phyloP scores from a whole-genome alignment of 2,329 filamentous ascomycete species.

The Colletotrichum viniferum region DNA sequence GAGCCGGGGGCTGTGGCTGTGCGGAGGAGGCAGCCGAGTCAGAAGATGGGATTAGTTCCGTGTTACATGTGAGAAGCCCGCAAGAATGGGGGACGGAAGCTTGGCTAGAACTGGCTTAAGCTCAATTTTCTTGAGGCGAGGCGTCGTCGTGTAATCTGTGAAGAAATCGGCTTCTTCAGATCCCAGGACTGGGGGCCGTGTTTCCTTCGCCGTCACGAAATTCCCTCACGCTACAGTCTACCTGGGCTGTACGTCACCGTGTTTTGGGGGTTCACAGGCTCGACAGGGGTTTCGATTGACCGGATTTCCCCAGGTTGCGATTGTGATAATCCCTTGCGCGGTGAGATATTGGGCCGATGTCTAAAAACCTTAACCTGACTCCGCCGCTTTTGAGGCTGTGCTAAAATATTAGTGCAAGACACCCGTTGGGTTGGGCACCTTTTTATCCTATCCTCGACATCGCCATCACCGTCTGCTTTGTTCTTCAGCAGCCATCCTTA shows the following conservation, averaged over 20 bases:
- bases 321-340: background rate
- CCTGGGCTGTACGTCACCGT: background rate
- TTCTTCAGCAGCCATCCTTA: background rate
- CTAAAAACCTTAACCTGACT: background rate
- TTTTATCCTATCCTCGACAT: background rate
- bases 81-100: background rate
- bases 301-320: background rate
- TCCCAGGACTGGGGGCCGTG: background rate
- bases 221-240: background rate
- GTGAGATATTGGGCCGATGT: background rate
- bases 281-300: background rate
- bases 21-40: background rate
- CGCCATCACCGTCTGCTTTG: background rate
- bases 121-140: background rate
- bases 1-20: background rate
- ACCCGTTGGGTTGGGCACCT: background rate
- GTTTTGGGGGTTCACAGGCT: background rate
- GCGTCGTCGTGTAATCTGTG: background rate
- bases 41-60: background rate
- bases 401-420: background rate
- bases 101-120: background rate
- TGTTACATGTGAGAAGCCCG: conserved; percentile 2
- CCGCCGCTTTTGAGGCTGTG: conserved; percentile 1
- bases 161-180: background rate
- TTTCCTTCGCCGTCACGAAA: background rate